Base-by-base conservation (phyloP, 441 rosid genomes). In the Corymbia calophylla region DNA sequence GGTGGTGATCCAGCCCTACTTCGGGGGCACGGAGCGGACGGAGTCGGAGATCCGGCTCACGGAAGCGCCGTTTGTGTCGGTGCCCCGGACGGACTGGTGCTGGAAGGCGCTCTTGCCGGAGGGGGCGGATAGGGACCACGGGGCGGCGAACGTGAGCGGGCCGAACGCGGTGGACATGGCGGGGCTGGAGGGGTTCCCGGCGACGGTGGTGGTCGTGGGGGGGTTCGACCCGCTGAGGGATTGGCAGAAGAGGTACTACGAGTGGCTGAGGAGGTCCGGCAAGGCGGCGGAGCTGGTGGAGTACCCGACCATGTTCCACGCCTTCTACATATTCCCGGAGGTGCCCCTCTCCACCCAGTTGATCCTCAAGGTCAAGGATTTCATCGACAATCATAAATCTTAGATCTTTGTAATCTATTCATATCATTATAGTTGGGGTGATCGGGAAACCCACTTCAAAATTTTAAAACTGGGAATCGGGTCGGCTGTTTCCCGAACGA, bases 1-100 rank as follows among this genome's bases (percentile, higher is more conserved):
- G 9, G 53, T 97, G 48, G 88, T 95, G 53, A 95, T 97, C 29
- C 99, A 96, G 89, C 98, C 98, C 3, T 95, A 92, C 91, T 95
- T 97, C 89, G 98, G 98, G 19, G 98, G 98, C 4, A 96, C 93
- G 73, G 96, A 95, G 90, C 92, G 97, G 81, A 96, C 98, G 12
- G 96, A 94, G 68, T 91, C 98, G 25, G 98, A 97, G 93, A 90
- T 7, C 17, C 86, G 89, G 13, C 86, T 94, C n/a, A 62, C 39
- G 19, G 90, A 89, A 11, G 58, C 91, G 9, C 88, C 91, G 8
- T 53, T 97, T 5, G 92, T 95, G 2, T 92, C 97, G 6, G 68
- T 93, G 88, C 60, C 53, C 5, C 88, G 97, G 87, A 89, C 96
- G 5, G 97, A 97, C 70, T 94, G 93, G 95, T 70, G 91, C 54